Percentiles rank a stretch among this genome's conserved stretches.
Evolutionary conservation across 2,329 filamentous ascomycete genomes (phyloP).

Genomic region (Drechslerella dactyloides): DNA sequence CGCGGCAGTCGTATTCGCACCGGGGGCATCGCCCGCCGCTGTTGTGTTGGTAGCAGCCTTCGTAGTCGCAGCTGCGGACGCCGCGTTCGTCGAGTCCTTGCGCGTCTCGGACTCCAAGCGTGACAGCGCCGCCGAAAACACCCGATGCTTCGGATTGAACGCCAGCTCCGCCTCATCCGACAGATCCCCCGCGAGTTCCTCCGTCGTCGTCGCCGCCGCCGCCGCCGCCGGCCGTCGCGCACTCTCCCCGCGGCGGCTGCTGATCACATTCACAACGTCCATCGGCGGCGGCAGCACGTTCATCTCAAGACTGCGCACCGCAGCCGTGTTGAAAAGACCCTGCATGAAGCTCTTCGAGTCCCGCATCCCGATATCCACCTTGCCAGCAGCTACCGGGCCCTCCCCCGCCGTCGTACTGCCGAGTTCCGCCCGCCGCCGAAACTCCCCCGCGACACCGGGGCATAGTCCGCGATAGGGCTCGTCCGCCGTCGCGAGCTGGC

Average conservation of each 20-base stretch:
- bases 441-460: constrained; percentile 58
- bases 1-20: background rate
- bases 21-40: background rate
- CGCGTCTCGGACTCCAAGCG: constrained; percentile 8
- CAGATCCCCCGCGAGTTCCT: background rate
- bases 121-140: constrained; percentile 9
- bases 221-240: background rate
- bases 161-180: background rate
- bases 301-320: constrained; percentile 75
- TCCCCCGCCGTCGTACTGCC: constrained; percentile 16
- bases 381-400: constrained; percentile 39
- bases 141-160: background rate
- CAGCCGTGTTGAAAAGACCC: constrained; percentile 68
- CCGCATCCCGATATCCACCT: constrained; percentile 58
- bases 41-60: background rate
- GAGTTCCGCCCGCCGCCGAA: constrained; percentile 28
- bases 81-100: constrained; percentile 5
- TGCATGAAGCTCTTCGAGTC: constrained; percentile 70
- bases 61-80: background rate
- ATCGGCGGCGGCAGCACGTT: constrained; percentile 58
- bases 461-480: constrained; percentile 76
- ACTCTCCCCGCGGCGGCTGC: background rate
- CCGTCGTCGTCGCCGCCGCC: background rate
- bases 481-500: constrained; percentile 79
- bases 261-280: constrained; percentile 20